Percentiles rank a stretch among this genome's conserved stretches.
Conservation (phyloP, 495 filamentous ascomycete species). For the Neurospora terricola region DNA sequence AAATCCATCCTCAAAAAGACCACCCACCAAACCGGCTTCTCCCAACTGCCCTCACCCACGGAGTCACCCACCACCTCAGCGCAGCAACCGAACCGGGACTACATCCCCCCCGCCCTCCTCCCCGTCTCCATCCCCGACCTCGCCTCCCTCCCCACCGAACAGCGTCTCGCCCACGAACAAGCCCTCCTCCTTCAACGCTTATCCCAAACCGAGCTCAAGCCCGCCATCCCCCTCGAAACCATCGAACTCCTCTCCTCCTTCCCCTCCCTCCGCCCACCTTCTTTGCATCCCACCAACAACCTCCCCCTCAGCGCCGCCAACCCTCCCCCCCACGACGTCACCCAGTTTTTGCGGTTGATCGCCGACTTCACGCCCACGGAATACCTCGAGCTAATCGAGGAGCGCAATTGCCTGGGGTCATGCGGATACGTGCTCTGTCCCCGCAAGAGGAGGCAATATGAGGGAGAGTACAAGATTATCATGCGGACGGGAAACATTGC, state of each 20-base stretch:
- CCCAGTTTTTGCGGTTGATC: conserved; percentile 48
- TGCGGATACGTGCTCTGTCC: conserved; percentile 81
- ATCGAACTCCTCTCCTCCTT: conserved; percentile 61
- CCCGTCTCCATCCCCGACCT: conserved; percentile 14
- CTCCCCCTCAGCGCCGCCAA: conserved; percentile 43
- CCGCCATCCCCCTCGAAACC: conserved; percentile 31
- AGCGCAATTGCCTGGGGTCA: conserved; percentile 66
- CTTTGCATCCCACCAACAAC: neutral
- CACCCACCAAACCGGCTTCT: neutral
- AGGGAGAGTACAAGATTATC: conserved; percentile 10
- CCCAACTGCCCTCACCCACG: neutral
- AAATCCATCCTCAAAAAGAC: conserved; percentile 51
- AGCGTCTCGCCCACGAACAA: conserved; percentile 40
- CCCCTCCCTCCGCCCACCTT: conserved; percentile 42
- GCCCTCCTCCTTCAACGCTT: conserved; percentile 59
- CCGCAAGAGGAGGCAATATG: conserved; percentile 5
- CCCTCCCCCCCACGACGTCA: conserved; percentile 47
- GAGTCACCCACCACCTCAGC: too few relatives aligned
- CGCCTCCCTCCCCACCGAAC: conserved; percentile 5
- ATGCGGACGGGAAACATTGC: conserved; percentile 22
- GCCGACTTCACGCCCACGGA: conserved; percentile 70
- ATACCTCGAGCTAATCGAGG: conserved; percentile 75
- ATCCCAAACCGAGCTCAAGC: conserved; percentile 60
- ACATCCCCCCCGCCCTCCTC: conserved; percentile 17
- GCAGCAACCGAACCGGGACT: too few relatives aligned